phyloP scores from a whole-genome alignment of 2,329 filamentous ascomycete genomes.

The Apiospora koreana region DNA sequence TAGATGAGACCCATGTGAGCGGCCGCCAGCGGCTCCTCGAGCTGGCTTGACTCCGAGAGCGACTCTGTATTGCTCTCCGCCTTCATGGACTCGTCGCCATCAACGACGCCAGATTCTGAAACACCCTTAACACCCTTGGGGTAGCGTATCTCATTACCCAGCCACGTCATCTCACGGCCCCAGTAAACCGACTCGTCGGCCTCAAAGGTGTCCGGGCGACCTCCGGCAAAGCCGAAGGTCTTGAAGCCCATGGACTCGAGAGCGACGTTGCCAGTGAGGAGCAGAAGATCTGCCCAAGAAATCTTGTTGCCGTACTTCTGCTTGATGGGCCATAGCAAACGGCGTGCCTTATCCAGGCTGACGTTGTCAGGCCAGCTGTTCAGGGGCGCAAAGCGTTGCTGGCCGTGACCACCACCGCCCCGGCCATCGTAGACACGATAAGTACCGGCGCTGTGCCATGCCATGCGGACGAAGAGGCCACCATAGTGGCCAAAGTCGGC shows the following conservation, averaged over 20 bases:
- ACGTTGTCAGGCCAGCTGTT: conserved; percentile 84
- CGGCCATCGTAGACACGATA: conserved; percentile 76
- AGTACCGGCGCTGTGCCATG: conserved; percentile 78
- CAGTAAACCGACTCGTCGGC: conserved; percentile 77
- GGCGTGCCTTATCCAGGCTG: conserved; percentile 77
- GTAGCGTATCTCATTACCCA: conserved; percentile 75
- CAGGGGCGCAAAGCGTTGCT: conserved; percentile 78
- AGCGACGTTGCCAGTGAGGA: conserved; percentile 76
- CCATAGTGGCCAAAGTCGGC: conserved; percentile 82
- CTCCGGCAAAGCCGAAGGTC: conserved; percentile 72
- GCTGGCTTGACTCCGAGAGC: conserved; percentile 54
- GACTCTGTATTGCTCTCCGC: conserved; percentile 14
- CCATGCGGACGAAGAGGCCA: conserved; percentile 77
- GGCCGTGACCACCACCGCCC: conserved; percentile 71
- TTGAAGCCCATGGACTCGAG: conserved; percentile 76
- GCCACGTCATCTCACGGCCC: conserved; percentile 72
- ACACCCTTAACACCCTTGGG: conserved; percentile 49
- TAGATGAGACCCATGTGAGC: conserved; percentile 79
- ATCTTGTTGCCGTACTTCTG: conserved; percentile 84
- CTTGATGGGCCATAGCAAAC: conserved; percentile 79
- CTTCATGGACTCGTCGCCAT: conserved; percentile 28
- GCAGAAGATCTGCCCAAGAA: conserved; percentile 74
- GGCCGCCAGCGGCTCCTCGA: conserved; percentile 68
- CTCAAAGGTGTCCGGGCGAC: conserved; percentile 73
- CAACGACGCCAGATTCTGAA: conserved; percentile 32